Percentiles rank a stretch among this genome's conserved stretches.
Conservation (phyloP, 192 early-diverging fungal genomes). For the Allomyces javanicus region DNA sequence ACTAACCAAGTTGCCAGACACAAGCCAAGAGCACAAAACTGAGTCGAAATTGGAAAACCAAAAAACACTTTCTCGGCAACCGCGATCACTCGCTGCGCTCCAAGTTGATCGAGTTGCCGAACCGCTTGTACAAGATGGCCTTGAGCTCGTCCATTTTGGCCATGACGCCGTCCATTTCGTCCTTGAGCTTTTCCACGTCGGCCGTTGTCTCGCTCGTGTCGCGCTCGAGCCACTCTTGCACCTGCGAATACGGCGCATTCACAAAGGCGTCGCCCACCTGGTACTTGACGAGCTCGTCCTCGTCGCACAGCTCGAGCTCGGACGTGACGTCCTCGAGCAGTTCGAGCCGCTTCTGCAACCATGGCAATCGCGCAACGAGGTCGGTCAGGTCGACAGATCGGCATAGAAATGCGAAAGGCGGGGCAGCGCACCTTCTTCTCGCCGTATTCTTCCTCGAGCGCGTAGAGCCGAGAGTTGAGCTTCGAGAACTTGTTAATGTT, state of each 20-base stretch:
- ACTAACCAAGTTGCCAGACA: too few species aligned
- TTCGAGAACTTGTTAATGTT: conserved; percentile 88
- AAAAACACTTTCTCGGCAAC: too few species aligned
- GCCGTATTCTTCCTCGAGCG: conserved; percentile 57
- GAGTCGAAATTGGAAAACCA: too few species aligned
- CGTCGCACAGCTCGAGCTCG: conserved; percentile 84
- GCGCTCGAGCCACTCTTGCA: conserved; percentile 45
- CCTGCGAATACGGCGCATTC: conserved; percentile 44
- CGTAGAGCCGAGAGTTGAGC: conserved; percentile 54
- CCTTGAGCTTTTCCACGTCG: conserved; percentile 39
- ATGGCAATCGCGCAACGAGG: not conserved
- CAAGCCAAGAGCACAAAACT: too few species aligned
- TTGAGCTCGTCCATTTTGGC: conserved; percentile 75
- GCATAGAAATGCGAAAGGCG: conserved; percentile 5
- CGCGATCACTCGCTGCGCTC: conserved; percentile 20
- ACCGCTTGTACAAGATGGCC: conserved; percentile 66
- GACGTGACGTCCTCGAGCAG: conserved; percentile 78
- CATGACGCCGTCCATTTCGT: conserved; percentile 37
- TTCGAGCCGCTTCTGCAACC: conserved; percentile 56
- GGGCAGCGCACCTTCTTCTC: conserved; percentile 42
- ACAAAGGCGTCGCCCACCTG: conserved; percentile 82
- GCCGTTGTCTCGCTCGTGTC: conserved; percentile 35
- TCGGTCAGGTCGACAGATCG: not conserved
- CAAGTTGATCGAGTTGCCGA: conserved; percentile 88
- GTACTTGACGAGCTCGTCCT: conserved; percentile 66